Percentiles rank a stretch among this genome's conserved stretches.
These are phyloP conservation scores for Trichoderma sp. DNA, from an alignment of 2,329 filamentous ascomycete species.

Conservation along the genomic window DNA sequence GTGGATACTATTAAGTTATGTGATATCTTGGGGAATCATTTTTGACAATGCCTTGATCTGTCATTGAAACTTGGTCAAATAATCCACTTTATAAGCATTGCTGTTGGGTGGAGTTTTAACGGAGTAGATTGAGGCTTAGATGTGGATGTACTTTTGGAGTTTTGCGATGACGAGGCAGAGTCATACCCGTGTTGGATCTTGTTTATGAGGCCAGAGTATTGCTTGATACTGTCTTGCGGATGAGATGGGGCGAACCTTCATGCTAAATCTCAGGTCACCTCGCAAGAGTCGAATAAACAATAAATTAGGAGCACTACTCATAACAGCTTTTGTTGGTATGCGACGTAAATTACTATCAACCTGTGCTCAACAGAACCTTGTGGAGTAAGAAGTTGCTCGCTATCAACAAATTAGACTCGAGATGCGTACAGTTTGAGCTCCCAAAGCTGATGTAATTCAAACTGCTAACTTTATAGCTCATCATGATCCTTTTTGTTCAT, in stretches of 20 bases:
- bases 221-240: background rate
- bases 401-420: background rate
- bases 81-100: slow-evolving; percentile 4
- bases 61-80: background rate
- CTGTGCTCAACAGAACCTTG: background rate
- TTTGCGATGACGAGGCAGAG: background rate
- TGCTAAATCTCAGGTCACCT: background rate
- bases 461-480: background rate
- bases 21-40: background rate
- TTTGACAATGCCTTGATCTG: background rate
- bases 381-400: background rate
- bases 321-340: background rate
- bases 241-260: background rate
- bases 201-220: background rate
- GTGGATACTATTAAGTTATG: background rate
- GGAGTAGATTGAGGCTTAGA: background rate
- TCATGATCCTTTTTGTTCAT: background rate
- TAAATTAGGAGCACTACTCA: background rate
- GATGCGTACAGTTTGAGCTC: background rate
- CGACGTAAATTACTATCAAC: background rate
- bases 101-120: background rate
- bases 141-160: background rate
- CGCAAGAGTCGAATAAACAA: background rate
- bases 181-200: background rate
- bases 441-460: background rate